Evolutionary conservation across 2,329 filamentous ascomycete genomes (phyloP), one percentile per base, ranked within the genome.

Genomic region (Diaporthe aspalathi): DNA sequence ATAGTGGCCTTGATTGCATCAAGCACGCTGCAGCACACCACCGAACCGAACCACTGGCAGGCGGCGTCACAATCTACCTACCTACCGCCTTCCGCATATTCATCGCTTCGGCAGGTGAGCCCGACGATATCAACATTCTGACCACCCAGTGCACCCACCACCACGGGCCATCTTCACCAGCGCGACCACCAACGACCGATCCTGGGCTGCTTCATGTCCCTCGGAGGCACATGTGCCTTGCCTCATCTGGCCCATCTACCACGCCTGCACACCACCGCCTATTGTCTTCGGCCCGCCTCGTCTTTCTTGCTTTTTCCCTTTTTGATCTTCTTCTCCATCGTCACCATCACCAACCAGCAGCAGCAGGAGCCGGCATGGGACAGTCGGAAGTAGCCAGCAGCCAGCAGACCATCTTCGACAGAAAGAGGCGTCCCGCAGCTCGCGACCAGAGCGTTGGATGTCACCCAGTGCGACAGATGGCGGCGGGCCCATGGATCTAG

Each of bases 51-150:
- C 69, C 60, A 65, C 40, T 56, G 68, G 38, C 67, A 27, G 54
- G 17, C 49, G 40, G 29, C 40, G 43, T 67, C 52, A 53, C 53
- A 38, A 60, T 52, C 67, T 29, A 20, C 32, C 32, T 35, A 35
- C 32, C 32, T 35, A 9, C 32, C 32, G 32, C 29, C 35, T 68
- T 43, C 67, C 53, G 67, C 67, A 53, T 53, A 60, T 43, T 53
- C 67, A 68, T 68, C 69, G 69, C 69, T 71, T 60, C 69, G 66
- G 69, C 69, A 71, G 65, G 62, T 49, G 43, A 68, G 69, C 69
- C 69, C 63, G 54, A 68, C 40, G 43, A 35, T 32, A 53, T 56
- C 29, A 53, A 67, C 50, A 47, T 54, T 49, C 60, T 65, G 43
- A 50, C 60, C 60, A 65, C 60, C 60, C 35, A n/a, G n/a, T n/a